phyloP scores from a whole-genome alignment of 495 filamentous ascomycete genomes.

The Penicillium mononematosum region DNA sequence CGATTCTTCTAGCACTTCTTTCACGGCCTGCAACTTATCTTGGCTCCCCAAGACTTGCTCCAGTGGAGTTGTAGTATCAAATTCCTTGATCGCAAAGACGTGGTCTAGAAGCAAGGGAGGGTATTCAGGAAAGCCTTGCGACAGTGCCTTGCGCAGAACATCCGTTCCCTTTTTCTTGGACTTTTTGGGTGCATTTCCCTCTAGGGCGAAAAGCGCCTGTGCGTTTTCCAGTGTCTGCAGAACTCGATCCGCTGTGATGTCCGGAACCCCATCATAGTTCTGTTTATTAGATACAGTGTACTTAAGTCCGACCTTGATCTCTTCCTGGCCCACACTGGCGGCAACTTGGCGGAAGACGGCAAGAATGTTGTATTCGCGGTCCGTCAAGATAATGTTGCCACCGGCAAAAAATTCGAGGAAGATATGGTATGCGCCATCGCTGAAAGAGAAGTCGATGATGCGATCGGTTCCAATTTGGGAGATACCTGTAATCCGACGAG shows the following conservation, averaged over 20 bases:
- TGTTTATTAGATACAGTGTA: conserved; percentile 83
- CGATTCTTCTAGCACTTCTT: conserved; percentile 66
- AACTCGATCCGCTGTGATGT: conserved; percentile 69
- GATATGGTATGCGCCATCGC: conserved; percentile 81
- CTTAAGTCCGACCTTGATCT: conserved; percentile 67
- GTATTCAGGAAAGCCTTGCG: conserved; percentile 78
- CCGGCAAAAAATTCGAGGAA: conserved; percentile 94
- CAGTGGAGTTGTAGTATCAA: conserved; percentile 64
- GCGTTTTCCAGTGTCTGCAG: conserved; percentile 66
- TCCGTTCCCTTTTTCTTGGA: conserved; percentile 79
- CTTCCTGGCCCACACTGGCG: conserved; percentile 68
- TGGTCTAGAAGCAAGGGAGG: conserved; percentile 87
- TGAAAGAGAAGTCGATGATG: conserved; percentile 88
- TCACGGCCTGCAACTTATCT: conserved; percentile 59
- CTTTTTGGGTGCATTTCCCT: conserved; percentile 59
- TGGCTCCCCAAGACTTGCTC: conserved; percentile 68
- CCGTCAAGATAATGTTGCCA: conserved; percentile 93
- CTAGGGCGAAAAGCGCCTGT: conserved; percentile 52
- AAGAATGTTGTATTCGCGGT: conserved; percentile 73
- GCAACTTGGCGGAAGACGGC: conserved; percentile 77
- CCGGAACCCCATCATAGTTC: conserved; percentile 72
- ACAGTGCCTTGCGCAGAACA: conserved; percentile 72
- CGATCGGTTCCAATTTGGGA: conserved; percentile 89
- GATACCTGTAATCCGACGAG: conserved; percentile 76
- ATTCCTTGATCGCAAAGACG: conserved; percentile 64